Percentiles rank a stretch among this genome's conserved stretches.
Evolutionary conservation across 148 eudicot species (phyloP).

Genomic region (Arctostaphylos glauca): DNA sequence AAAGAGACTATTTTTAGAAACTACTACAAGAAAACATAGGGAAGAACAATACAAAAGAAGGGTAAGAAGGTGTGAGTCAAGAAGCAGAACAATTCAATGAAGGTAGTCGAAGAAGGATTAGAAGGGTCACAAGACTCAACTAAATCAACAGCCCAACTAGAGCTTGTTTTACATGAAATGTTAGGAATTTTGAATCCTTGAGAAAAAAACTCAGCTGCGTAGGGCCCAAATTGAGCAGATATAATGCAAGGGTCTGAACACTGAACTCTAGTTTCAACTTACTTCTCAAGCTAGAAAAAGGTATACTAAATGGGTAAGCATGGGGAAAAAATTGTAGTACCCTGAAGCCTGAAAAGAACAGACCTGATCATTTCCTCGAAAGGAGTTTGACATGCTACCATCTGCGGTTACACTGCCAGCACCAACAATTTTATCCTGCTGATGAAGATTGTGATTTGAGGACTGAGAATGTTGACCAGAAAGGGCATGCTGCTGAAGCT

Average conservation of each 20-base stretch:
- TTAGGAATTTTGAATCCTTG: not conserved
- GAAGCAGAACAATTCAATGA: not conserved
- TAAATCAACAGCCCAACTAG: not conserved
- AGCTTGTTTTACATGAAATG: not conserved
- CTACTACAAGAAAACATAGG: not conserved
- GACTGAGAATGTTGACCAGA: slow-evolving; percentile 55
- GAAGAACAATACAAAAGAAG: not conserved
- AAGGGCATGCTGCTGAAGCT: slow-evolving; percentile 53
- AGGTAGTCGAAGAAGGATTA: not conserved
- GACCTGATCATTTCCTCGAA: slow-evolving; percentile 72
- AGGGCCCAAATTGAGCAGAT: not conserved
- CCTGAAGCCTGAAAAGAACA: slow-evolving; percentile 1
- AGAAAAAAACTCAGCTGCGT: not conserved
- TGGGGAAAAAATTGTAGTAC: not conserved
- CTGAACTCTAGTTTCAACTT: not conserved
- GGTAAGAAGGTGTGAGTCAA: not conserved
- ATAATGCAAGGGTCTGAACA: not conserved
- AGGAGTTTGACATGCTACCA: slow-evolving; percentile 58
- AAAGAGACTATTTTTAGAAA: not conserved
- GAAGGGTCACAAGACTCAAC: too few species aligned
- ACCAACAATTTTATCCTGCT: slow-evolving; percentile 52
- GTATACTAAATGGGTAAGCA: not conserved
- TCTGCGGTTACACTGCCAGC: slow-evolving; percentile 50
- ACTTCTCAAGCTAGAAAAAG: slow-evolving; percentile 1
- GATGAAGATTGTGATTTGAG: slow-evolving; percentile 47